These are phyloP conservation scores for Viola odorata DNA, from an alignment of 345 rosid species.

Conservation along the genomic window DNA sequence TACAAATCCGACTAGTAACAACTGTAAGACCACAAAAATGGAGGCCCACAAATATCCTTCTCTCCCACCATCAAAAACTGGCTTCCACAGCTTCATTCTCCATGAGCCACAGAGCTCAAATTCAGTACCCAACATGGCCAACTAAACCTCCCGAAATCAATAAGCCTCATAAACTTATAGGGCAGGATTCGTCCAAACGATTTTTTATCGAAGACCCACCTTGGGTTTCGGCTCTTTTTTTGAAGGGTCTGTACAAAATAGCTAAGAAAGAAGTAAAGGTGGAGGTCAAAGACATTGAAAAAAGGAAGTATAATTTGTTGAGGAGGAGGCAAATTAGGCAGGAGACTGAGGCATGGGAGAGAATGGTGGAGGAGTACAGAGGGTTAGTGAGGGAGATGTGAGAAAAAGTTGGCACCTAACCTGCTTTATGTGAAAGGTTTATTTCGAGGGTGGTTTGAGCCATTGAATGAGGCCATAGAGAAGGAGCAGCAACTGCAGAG, in stretches of 20 bases:
- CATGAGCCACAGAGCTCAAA: conserved; percentile 34
- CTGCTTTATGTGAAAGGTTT: conserved; percentile 72
- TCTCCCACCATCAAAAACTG: conserved; percentile 21
- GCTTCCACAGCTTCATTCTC: conserved; percentile 42
- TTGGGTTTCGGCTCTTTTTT: conserved; percentile 68
- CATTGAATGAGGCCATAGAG: conserved; percentile 67
- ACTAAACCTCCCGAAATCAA: conserved; percentile 23
- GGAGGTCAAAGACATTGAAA: conserved; percentile 52
- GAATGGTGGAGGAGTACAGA: conserved; percentile 67
- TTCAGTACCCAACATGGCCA: conserved; percentile 37
- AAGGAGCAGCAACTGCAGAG: conserved; percentile 65
- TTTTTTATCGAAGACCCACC: conserved; percentile 69
- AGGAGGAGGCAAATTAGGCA: conserved; percentile 76
- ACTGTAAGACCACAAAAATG: too few relatives aligned
- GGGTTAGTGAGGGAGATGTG: conserved; percentile 72
- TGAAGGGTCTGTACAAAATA: conserved; percentile 49
- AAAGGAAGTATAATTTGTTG: conserved; percentile 50
- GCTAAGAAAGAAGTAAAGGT: conserved; percentile 38
- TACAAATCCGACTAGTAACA: too few relatives aligned
- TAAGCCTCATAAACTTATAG: conserved; percentile 13
- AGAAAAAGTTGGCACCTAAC: conserved; percentile 73
- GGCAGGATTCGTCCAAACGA: conserved; percentile 31
- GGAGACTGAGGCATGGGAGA: conserved; percentile 96
- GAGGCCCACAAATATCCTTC: conserved; percentile 9
- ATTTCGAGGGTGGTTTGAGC: conserved; percentile 90